Conservation (phyloP, 495 filamentous ascomycete species). For the Trichoderma asperelloides region DNA sequence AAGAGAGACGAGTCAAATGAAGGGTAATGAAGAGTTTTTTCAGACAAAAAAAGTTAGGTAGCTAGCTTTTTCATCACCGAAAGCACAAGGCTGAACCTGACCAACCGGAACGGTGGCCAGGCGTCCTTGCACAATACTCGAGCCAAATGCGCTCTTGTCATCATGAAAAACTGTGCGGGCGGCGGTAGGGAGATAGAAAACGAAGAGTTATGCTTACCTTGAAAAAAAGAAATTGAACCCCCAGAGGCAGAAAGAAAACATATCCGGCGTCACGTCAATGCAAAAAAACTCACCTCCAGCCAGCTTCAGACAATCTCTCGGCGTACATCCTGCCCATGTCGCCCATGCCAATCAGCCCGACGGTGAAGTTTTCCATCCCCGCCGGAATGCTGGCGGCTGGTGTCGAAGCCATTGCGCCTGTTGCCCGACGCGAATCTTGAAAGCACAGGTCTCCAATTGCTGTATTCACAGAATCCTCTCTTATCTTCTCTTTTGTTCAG, state of each 20-base stretch:
- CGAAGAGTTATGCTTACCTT: constrained; percentile 15
- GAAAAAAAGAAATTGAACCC: not conserved
- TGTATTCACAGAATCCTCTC: not conserved
- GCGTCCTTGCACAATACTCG: constrained; percentile 63
- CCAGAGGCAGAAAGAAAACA: not conserved
- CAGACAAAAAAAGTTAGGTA: constrained; percentile 93
- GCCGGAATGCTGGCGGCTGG: constrained; percentile 16
- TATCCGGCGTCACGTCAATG: not conserved
- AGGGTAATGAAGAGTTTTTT: constrained; percentile 22
- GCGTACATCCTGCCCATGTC: constrained; percentile 99
- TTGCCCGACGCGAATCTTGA: not conserved
- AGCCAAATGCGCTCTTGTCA: constrained; percentile 99
- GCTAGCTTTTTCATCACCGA: constrained; percentile 98
- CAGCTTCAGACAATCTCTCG: constrained; percentile 71
- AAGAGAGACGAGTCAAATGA: not conserved
- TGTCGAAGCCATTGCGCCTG: constrained; percentile 16
- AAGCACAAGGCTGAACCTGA: constrained; percentile 21
- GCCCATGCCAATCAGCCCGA: constrained; percentile 97
- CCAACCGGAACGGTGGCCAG: constrained; percentile 28
- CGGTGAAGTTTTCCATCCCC: constrained; percentile 53
- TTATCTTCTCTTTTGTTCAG: not conserved
- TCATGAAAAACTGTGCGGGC: constrained; percentile 46
- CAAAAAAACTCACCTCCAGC: constrained; percentile 72
- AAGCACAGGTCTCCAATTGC: not conserved
- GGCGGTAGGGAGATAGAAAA: constrained; percentile 15